phyloP scores from a whole-genome alignment of 371 early-diverging fungal genomes.

The Mucor plumbeus region DNA sequence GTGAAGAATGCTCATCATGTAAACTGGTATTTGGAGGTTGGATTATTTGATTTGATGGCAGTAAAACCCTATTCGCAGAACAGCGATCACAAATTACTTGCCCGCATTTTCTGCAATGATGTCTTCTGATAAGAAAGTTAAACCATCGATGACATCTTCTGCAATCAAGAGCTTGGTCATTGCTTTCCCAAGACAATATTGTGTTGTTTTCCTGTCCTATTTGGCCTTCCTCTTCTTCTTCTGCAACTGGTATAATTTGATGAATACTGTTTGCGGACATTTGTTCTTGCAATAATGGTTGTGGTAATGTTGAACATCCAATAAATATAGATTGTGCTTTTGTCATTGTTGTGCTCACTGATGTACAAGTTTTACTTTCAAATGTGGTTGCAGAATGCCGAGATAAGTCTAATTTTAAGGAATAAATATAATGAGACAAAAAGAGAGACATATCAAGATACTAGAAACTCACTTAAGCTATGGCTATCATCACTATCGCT shows the following conservation, averaged over 20 bases:
- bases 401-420: neutral
- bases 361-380: neutral
- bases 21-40: neutral
- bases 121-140: conserved; percentile 69
- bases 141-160: conserved; percentile 71
- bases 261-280: conserved; percentile 7
- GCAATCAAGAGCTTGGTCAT: conserved; percentile 70
- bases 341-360: conserved; percentile 34
- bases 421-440: neutral
- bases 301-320: conserved; percentile 24
- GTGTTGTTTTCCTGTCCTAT: conserved; percentile 7
- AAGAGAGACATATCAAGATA: neutral
- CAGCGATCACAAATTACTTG: conserved; percentile 34
- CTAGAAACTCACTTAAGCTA: neutral
- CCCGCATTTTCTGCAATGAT: conserved; percentile 68
- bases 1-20: neutral
- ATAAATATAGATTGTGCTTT: conserved; percentile 16
- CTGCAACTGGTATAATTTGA: conserved; percentile 2
- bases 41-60: conserved; percentile 12
- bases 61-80: conserved; percentile 9
- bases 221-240: neutral
- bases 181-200: conserved; percentile 67
- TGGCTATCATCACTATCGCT: conserved; percentile 3
- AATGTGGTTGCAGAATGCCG: neutral
- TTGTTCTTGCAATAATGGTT: conserved; percentile 21